Base-by-base conservation (phyloP, 208 protist genomes). In the Acanthamoeba triangularis region DNA sequence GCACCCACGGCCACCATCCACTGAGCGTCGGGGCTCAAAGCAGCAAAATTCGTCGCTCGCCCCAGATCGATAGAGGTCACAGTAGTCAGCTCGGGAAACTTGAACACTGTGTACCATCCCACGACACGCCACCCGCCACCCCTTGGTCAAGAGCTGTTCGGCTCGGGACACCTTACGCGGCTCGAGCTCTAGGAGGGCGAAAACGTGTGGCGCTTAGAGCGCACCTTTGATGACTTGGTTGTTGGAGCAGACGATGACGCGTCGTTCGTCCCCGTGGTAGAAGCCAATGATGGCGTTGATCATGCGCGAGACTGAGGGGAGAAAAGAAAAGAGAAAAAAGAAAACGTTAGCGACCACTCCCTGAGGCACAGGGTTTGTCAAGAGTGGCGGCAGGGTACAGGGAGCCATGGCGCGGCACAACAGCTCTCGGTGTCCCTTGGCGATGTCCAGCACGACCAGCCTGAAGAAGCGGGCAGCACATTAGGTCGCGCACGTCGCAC, bases 221-320 rank as follows among this genome's bases (percentile, higher is more conserved):
- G n/a, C 16, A 56, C 52, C 52, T 56, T 56, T 56, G 52, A 56
- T 1, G 52, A 56, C 10, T 1, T 56, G 52, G 61, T 67, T 67
- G 37, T 78, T 78, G 69, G 69, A 78, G 69, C 69, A 78, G 69
- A 78, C 69, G 14, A 78, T 78, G 37, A 78, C 37, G n/a, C 33
- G 69, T 30, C 16, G 69, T 8, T 78, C 69, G 13, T 44, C 33
- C 10, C 3, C 69, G 13, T 28, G 35, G 35, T n/a, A 20, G 37
- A 44, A 44, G 2, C 18, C 35, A 0, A 44, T 47, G 23, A 78
- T 30, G n/a, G 69, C n/a, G 69, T 78, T 78, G 35, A 78, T 30
- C 69, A 78, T 78, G 14, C 37, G 35, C 37, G 37, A 23, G 16
- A 7, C 69, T 74, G 65, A 23, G 20, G 8, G 65, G 30, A 8